phyloP scores from a whole-genome alignment of 2,329 filamentous ascomycete genomes.

The Colletotrichum tofieldiae region DNA sequence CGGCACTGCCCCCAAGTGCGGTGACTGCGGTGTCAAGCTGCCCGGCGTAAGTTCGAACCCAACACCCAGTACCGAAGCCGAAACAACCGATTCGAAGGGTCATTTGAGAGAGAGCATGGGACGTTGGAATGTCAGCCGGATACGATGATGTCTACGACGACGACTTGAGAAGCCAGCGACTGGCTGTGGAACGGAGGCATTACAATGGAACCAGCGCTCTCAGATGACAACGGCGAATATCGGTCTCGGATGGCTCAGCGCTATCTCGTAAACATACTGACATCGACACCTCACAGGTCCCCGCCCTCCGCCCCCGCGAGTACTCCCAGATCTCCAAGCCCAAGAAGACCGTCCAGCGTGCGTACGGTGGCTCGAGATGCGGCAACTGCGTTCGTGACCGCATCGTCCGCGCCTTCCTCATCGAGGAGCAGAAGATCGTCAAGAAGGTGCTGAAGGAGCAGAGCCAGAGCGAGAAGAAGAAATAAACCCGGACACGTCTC shows the following conservation, averaged over 20 bases:
- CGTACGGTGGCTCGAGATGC: constrained; percentile 98
- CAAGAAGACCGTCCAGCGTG: constrained; percentile 99
- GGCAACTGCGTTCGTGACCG: constrained; percentile 99
- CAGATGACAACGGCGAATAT: constrained; percentile 24
- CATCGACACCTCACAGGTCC: constrained; percentile 72
- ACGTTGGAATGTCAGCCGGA: not conserved
- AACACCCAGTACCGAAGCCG: constrained; percentile 15
- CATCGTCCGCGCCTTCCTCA: constrained; percentile 97
- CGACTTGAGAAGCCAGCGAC: not conserved
- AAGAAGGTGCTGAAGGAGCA: constrained; percentile 99
- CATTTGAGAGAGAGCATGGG: constrained; percentile 30
- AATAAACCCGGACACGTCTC: constrained; percentile 65
- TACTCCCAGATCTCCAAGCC: constrained; percentile 97
- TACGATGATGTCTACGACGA: not conserved
- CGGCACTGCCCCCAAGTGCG: constrained; percentile 97
- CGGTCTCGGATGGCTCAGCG: not conserved
- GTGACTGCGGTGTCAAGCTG: constrained; percentile 98
- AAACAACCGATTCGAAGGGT: constrained; percentile 20
- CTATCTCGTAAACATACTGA: constrained; percentile 14
- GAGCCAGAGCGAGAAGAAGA: constrained; percentile 80
- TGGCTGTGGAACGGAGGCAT: not conserved
- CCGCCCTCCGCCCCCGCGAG: constrained; percentile 97
- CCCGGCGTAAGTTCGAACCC: constrained; percentile 85
- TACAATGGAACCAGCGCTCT: constrained; percentile 11
- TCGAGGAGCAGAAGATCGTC: constrained; percentile 99